phyloP scores from a whole-genome alignment of 2,329 filamentous ascomycete genomes.

The Trichophyton mentagrophytes region DNA sequence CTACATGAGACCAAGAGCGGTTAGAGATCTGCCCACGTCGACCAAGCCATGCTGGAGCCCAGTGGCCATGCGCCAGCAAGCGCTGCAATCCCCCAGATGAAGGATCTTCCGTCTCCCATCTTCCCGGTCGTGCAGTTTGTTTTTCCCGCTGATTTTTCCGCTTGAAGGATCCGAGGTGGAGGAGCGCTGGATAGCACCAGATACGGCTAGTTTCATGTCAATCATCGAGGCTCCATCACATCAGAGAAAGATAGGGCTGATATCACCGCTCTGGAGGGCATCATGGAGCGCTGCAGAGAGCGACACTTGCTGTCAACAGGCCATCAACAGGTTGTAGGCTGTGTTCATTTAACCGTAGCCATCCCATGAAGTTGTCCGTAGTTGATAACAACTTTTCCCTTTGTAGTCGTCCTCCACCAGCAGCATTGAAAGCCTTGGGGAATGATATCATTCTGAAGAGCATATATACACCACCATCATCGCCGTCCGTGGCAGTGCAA shows the following conservation, averaged over 20 bases:
- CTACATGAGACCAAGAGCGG: slow-evolving; percentile 1
- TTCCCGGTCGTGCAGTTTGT: neutral
- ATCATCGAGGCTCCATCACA: neutral
- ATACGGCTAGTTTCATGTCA: neutral
- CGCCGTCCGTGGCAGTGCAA: neutral
- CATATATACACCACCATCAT: neutral
- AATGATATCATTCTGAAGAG: neutral
- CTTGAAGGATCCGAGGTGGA: neutral
- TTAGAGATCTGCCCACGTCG: neutral
- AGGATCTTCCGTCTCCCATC: neutral
- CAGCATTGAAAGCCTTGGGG: too few relatives aligned
- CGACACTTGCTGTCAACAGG: neutral
- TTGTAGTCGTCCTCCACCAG: neutral
- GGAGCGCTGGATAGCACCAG: neutral
- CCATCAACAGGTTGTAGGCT: neutral
- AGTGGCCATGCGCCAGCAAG: neutral
- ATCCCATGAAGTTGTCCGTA: neutral
- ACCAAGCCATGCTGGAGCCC: neutral
- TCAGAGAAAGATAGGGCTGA: neutral
- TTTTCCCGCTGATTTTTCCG: neutral
- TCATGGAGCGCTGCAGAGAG: neutral
- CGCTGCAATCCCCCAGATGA: neutral
- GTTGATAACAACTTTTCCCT: neutral
- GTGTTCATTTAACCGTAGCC: neutral
- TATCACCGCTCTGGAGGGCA: neutral